Percentiles rank a stretch among this genome's conserved stretches.
Conservation (phyloP, 345 rosid species). For the Heritiera fomes region DNA sequence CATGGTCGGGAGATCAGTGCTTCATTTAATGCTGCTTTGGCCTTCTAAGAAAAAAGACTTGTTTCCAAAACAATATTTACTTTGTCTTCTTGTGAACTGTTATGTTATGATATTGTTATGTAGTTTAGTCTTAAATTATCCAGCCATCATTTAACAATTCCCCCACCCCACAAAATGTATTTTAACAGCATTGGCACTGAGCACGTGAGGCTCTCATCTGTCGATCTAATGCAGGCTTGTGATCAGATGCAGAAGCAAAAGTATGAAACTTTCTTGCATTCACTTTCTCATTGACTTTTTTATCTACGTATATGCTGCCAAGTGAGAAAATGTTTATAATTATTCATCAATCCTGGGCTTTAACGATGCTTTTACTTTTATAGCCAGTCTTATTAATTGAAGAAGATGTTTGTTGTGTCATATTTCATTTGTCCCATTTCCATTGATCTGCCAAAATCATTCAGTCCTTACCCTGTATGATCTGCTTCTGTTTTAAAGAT, state of each 20-base stretch:
- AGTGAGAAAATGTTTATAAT: not conserved
- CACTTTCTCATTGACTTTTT: slow-evolving; percentile 8
- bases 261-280: slow-evolving; percentile 33
- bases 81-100: not conserved
- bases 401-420: not conserved
- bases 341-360: not conserved
- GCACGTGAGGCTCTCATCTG: slow-evolving; percentile 45
- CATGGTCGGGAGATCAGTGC: not conserved
- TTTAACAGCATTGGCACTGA: slow-evolving; percentile 48
- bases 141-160: not conserved
- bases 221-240: slow-evolving; percentile 40
- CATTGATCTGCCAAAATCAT: not conserved
- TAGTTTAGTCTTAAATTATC: not conserved
- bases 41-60: not conserved
- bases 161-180: not conserved
- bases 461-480: not conserved
- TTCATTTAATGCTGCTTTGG: not conserved
- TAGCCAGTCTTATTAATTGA: not conserved
- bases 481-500: not conserved
- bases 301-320: slow-evolving; percentile 13
- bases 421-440: not conserved
- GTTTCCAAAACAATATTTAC: not conserved
- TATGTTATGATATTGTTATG: not conserved
- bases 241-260: slow-evolving; percentile 26
- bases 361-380: not conserved